phyloP scores from a whole-genome alignment of 306 rosid species.

The Oxytropis ochrocephala region DNA sequence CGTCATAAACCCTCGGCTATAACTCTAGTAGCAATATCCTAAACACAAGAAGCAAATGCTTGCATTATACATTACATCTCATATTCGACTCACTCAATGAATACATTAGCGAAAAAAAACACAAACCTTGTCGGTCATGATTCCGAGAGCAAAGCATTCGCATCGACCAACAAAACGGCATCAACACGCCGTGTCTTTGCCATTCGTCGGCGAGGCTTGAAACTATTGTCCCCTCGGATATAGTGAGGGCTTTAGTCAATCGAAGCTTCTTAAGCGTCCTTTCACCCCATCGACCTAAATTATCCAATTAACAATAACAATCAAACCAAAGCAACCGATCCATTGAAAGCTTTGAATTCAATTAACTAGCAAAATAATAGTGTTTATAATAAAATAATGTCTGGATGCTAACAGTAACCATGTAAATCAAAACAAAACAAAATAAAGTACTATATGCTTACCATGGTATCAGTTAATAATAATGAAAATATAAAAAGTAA shows the following conservation, averaged over 20 bases:
- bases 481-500: no score
- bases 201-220: conserved; percentile 91
- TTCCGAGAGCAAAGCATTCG: no score
- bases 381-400: background rate
- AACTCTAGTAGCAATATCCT: conserved; percentile 83
- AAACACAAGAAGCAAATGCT: conserved; percentile 23
- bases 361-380: background rate
- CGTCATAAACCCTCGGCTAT: conserved; percentile 84
- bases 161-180: conserved; percentile 75
- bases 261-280: conserved; percentile 93
- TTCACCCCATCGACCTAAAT: conserved; percentile 55
- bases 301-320: background rate
- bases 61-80: conserved; percentile 9
- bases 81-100: background rate
- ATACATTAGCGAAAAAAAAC: background rate
- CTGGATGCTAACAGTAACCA: background rate
- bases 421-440: no score
- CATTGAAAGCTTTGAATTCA: background rate
- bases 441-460: no score
- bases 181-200: conserved; percentile 88
- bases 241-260: conserved; percentile 81
- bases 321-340: background rate
- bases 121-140: conserved; percentile 84
- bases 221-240: conserved; percentile 82
- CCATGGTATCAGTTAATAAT: no score